Conservation (phyloP, 1,284 basidiomycete species). For the Sphagnurus paluster region DNA sequence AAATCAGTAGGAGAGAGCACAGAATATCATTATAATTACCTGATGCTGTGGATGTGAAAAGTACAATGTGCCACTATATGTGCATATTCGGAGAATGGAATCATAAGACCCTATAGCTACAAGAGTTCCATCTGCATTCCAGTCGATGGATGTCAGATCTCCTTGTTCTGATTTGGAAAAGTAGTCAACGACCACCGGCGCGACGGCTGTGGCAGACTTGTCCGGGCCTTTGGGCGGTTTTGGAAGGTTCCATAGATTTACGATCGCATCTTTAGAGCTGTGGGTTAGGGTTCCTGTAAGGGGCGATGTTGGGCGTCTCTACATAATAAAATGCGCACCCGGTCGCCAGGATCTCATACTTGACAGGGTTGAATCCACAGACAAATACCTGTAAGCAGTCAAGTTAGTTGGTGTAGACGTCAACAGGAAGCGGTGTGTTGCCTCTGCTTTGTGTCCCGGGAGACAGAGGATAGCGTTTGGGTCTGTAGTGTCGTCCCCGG, state of each 20-base stretch:
- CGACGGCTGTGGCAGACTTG: slow-evolving; percentile 32
- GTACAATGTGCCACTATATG: slow-evolving; percentile 54
- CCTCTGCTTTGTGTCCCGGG: slow-evolving; percentile 64
- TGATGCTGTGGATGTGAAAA: slow-evolving; percentile 62
- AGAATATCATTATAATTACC: slow-evolving; percentile 39
- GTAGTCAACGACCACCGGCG: slow-evolving; percentile 51
- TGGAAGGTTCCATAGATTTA: slow-evolving; percentile 76
- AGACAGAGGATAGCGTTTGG: slow-evolving; percentile 49
- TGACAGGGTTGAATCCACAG: slow-evolving; percentile 75
- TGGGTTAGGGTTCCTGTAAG: slow-evolving; percentile 11
- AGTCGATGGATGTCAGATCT: slow-evolving; percentile 73
- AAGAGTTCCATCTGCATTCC: slow-evolving; percentile 71
- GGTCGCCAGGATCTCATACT: slow-evolving; percentile 64
- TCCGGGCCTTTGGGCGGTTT: slow-evolving; percentile 32
- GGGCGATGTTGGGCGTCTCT: no score
- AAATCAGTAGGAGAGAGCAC: slow-evolving; percentile 9
- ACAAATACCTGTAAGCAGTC: slow-evolving; percentile 64
- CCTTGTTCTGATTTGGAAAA: slow-evolving; percentile 46
- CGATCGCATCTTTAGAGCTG: slow-evolving; percentile 75
- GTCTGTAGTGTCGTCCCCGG: slow-evolving; percentile 35
- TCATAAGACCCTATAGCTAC: slow-evolving; percentile 78
- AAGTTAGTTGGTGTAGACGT: background rate
- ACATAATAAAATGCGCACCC: slow-evolving; percentile 51
- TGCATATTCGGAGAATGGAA: slow-evolving; percentile 64
- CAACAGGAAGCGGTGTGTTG: slow-evolving; percentile 25